phyloP scores from a whole-genome alignment of 2,329 filamentous ascomycete species.

The Penicillium griseofulvum region DNA sequence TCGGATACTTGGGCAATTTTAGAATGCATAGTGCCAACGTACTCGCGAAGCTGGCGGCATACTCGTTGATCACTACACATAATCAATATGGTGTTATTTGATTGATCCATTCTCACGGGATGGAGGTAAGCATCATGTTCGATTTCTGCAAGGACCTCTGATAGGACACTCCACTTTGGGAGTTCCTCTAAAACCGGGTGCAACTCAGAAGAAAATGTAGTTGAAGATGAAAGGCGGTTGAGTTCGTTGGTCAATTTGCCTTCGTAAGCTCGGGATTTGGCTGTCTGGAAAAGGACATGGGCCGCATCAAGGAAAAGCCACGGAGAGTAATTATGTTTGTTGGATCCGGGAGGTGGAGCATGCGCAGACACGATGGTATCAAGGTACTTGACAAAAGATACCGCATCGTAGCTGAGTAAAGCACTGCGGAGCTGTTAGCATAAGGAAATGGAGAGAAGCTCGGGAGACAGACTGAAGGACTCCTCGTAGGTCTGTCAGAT shows the following conservation, averaged over 20 bases:
- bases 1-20: slow-evolving; percentile 47
- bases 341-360: slow-evolving; percentile 82
- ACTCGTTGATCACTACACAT: slow-evolving; percentile 91
- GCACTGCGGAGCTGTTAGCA: slow-evolving; percentile 41
- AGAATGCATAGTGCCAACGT: slow-evolving; percentile 84
- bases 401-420: slow-evolving; percentile 81
- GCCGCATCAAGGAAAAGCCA: slow-evolving; percentile 97
- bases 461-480: slow-evolving; percentile 66
- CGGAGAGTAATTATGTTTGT: slow-evolving; percentile 81
- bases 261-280: slow-evolving; percentile 82
- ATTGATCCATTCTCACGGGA: slow-evolving; percentile 71
- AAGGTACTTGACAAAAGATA: slow-evolving; percentile 87
- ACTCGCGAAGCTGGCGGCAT: slow-evolving; percentile 85
- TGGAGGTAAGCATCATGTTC: slow-evolving; percentile 87
- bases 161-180: slow-evolving; percentile 86
- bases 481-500: slow-evolving; percentile 76
- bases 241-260: slow-evolving; percentile 64
- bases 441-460: not conserved
- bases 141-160: slow-evolving; percentile 91
- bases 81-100: slow-evolving; percentile 86
- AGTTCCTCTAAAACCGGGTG: slow-evolving; percentile 86
- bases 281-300: slow-evolving; percentile 88
- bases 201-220: slow-evolving; percentile 59
- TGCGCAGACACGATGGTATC: slow-evolving; percentile 93
- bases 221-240: slow-evolving; percentile 45